Percentiles rank a stretch among this genome's conserved stretches.
These are phyloP conservation scores for Chlorella vulgaris DNA, from an alignment of 139 green algal species.

Conservation along the genomic window DNA sequence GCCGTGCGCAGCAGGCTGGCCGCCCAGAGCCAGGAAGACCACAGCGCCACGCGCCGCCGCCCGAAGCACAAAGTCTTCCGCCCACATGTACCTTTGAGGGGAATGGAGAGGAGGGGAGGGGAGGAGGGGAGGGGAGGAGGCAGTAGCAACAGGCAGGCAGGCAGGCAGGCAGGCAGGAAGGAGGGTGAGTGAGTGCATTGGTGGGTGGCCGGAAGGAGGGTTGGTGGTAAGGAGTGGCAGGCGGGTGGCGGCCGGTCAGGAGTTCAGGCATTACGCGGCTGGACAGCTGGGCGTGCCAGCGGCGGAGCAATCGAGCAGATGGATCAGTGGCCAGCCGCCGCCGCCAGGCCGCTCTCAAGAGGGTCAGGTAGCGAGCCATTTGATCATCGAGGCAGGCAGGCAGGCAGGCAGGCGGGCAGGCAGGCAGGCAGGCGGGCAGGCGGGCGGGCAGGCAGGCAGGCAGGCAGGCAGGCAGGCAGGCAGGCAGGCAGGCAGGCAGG, in stretches of 20 bases:
- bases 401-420: too few species aligned
- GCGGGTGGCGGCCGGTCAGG: background rate
- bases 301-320: too few species aligned
- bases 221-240: background rate
- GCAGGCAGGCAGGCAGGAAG: too few species aligned
- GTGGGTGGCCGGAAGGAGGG: background rate
- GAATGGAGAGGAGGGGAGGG: background rate
- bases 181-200: slow-evolving; percentile 7
- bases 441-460: too few species aligned
- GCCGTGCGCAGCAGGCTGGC: slow-evolving; percentile 22
- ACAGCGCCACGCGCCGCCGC: slow-evolving; percentile 23
- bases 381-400: too few species aligned
- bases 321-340: too few species aligned
- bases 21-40: slow-evolving; percentile 27
- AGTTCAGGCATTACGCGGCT: background rate
- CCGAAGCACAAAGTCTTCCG: slow-evolving; percentile 20
- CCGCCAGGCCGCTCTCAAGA: too few species aligned
- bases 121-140: background rate
- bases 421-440: too few species aligned
- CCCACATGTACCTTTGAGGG: slow-evolving; percentile 20
- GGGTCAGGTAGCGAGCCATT: too few species aligned
- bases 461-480: too few species aligned
- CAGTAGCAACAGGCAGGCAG: background rate
- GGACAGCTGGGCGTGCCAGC: too few species aligned
- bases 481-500: too few species aligned